These are phyloP conservation scores for Agaricus bisporus DNA, from an alignment of 768 basidiomycete species.

Conservation along the genomic window DNA sequence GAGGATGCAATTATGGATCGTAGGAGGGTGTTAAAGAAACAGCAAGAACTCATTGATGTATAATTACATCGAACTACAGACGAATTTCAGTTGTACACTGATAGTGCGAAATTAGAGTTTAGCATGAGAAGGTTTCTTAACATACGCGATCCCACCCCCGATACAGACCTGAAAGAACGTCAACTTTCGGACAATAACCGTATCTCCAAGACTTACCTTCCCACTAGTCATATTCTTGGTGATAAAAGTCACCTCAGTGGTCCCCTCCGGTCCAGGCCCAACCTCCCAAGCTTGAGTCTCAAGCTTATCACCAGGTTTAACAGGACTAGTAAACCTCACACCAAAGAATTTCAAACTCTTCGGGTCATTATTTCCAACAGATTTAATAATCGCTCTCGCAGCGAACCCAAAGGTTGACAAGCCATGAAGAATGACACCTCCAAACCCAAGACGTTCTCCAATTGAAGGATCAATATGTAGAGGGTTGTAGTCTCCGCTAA, in stretches of 20 bases:
- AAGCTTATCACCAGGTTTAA: constrained; percentile 75
- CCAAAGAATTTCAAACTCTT: constrained; percentile 61
- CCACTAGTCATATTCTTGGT: constrained; percentile 56
- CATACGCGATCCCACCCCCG: constrained; percentile 58
- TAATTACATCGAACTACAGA: too few relatives aligned
- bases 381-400: constrained; percentile 67
- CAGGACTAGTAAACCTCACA: constrained; percentile 76
- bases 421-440: constrained; percentile 82
- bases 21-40: constrained; percentile 40
- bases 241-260: constrained; percentile 53
- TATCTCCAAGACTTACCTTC: constrained; percentile 31
- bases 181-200: neutral
- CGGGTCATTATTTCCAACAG: constrained; percentile 55
- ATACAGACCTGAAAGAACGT: constrained; percentile 28
- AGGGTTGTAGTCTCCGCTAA: constrained; percentile 77
- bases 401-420: constrained; percentile 78
- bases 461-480: constrained; percentile 74
- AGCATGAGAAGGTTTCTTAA: constrained; percentile 36
- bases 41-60: neutral
- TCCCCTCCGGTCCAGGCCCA: constrained; percentile 55
- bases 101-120: constrained; percentile 18
- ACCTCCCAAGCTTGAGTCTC: constrained; percentile 80
- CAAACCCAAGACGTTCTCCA: constrained; percentile 72
- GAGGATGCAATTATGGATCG: constrained; percentile 60
- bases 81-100: neutral